Conservation (phyloP, 495 filamentous ascomycete species). For the Trichoderma orchidacearum region DNA sequence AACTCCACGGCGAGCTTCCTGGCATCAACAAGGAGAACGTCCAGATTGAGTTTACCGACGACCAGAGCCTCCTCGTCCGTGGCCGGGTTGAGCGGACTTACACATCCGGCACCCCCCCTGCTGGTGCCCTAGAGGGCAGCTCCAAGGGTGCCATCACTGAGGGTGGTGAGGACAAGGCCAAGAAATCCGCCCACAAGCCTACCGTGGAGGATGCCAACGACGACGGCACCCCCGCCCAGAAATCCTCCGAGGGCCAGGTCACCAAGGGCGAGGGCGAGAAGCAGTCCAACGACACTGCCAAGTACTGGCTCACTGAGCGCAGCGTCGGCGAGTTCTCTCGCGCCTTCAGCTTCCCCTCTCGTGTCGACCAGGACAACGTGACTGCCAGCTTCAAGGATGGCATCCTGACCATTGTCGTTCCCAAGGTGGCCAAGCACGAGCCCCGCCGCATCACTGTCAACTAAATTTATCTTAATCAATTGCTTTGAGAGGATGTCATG, state of each 20-base stretch:
- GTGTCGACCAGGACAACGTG: constrained; percentile 65
- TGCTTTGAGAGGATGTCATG: no score
- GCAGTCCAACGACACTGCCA: constrained; percentile 15
- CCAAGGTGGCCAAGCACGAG: constrained; percentile 49
- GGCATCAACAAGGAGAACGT: constrained; percentile 68
- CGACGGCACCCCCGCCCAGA: no score
- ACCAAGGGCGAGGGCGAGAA: constrained; percentile 10
- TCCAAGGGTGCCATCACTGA: constrained; percentile 20
- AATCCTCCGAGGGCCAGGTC: constrained; percentile 7
- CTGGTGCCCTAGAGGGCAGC: no score
- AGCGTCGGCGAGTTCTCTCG: constrained; percentile 67
- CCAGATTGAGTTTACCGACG: constrained; percentile 73
- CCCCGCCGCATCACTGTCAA: constrained; percentile 8
- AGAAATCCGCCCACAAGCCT: not conserved
- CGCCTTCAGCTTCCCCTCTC: constrained; percentile 59
- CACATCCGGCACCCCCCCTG: constrained; percentile 4
- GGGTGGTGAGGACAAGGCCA: constrained; percentile 9
- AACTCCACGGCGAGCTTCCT: constrained; percentile 80
- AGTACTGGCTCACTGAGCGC: constrained; percentile 75
- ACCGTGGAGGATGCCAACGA: constrained; percentile 1
- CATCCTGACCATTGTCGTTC: constrained; percentile 51
- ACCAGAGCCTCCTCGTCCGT: constrained; percentile 57
- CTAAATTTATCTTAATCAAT: no score
- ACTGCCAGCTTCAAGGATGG: constrained; percentile 49
- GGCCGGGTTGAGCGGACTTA: constrained; percentile 52